Conservation (phyloP, 441 rosid species). For the Melastoma candidum region DNA sequence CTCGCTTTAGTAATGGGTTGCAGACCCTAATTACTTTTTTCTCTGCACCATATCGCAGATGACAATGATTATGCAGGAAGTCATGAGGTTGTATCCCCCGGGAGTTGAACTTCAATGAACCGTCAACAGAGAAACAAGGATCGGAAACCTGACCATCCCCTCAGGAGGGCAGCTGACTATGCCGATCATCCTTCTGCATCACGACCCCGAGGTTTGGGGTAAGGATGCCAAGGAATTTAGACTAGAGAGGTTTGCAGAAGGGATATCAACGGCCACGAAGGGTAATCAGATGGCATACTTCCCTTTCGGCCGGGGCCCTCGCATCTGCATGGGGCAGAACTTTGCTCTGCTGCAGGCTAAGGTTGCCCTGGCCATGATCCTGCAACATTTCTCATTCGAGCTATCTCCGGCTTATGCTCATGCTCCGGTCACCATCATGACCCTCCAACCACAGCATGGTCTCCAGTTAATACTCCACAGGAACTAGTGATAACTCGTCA, state of each 20-base stretch:
- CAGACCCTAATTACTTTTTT: background rate
- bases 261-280: too few relatives aligned
- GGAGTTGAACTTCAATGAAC: constrained; percentile 23
- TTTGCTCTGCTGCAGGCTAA: too few relatives aligned
- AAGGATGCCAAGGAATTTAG: too few relatives aligned
- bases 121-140: constrained; percentile 21
- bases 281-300: too few relatives aligned
- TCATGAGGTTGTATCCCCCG: constrained; percentile 14
- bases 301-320: too few relatives aligned
- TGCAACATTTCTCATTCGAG: too few relatives aligned
- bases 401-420: constrained; percentile 9
- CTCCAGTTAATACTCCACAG: constrained; percentile 29
- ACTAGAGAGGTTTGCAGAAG: too few relatives aligned
- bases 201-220: constrained; percentile 3
- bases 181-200: constrained; percentile 17
- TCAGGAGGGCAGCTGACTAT: constrained; percentile 30
- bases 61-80: background rate
- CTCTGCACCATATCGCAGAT: constrained; percentile 20
- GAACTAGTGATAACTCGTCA: too few relatives aligned
- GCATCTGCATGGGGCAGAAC: too few relatives aligned
- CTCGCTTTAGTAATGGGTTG: background rate
- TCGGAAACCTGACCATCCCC: constrained; percentile 29
- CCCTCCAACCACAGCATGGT: constrained; percentile 43
- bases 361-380: too few relatives aligned
- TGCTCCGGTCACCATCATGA: constrained; percentile 30